These are phyloP conservation scores for Mortierella sp. DNA, from an alignment of 371 early-diverging fungal genomes.

Conservation along the genomic window DNA sequence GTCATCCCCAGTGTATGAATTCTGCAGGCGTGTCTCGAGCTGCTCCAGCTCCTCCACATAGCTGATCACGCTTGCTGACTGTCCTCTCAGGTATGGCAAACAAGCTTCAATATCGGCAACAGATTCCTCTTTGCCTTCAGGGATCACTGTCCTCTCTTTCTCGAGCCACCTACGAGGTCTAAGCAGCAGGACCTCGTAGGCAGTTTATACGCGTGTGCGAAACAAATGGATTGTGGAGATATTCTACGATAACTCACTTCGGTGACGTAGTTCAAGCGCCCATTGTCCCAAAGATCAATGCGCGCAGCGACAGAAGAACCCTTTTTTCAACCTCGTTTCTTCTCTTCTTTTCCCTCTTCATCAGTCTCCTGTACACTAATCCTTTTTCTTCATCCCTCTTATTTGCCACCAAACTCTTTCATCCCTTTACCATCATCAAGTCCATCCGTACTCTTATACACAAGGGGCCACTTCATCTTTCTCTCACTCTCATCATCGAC, in stretches of 20 bases:
- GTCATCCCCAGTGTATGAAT: background rate
- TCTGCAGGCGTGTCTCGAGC: background rate
- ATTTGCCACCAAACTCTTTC: background rate
- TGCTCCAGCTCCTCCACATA: background rate
- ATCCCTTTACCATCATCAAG: background rate
- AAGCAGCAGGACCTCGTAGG: too few relatives aligned
- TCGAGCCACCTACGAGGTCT: background rate
- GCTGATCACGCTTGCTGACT: background rate
- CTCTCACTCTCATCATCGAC: background rate
- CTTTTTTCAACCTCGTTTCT: background rate
- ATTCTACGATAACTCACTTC: too few relatives aligned
- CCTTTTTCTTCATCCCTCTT: background rate
- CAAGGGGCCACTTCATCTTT: background rate
- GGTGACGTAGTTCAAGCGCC: too few relatives aligned
- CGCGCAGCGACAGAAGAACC: too few relatives aligned
- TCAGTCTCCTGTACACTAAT: slow-evolving; percentile 13
- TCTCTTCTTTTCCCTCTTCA: background rate
- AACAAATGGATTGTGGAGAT: too few relatives aligned
- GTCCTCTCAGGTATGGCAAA: background rate
- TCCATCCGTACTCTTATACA: background rate
- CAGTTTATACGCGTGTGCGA: too few relatives aligned
- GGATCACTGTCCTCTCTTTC: background rate
- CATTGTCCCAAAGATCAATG: too few relatives aligned
- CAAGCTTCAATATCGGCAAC: background rate
- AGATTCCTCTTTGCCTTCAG: too few relatives aligned